A percentile compares a stretch with the other conserved stretches of the same genome.
Evolutionary conservation across 2,329 filamentous ascomycete genomes (phyloP).

Genomic region (Epicoccum nigrum): DNA sequence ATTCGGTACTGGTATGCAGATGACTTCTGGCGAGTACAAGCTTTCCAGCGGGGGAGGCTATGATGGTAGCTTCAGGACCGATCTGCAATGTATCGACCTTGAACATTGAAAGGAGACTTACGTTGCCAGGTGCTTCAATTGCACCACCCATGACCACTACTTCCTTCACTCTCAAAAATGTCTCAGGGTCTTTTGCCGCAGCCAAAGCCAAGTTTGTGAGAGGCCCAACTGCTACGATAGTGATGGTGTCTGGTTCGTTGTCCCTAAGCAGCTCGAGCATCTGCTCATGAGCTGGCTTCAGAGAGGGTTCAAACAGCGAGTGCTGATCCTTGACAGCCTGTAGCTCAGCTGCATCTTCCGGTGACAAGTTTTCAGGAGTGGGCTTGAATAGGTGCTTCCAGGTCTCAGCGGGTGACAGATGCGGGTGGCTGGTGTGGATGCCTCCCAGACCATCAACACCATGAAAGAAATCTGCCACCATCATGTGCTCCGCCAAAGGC

Average conservation of each 20-base stretch:
- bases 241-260: constrained; percentile 82
- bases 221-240: constrained; percentile 88
- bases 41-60: constrained; percentile 31
- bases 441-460: constrained; percentile 57
- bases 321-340: constrained; percentile 48
- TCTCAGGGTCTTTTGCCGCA: constrained; percentile 84
- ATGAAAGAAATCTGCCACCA: constrained; percentile 76
- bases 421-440: constrained; percentile 56
- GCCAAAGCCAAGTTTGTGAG: constrained; percentile 93
- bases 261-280: constrained; percentile 86
- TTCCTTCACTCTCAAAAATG: constrained; percentile 87
- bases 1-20: constrained; percentile 36
- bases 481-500: constrained; percentile 79
- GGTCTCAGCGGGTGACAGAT: constrained; percentile 54
- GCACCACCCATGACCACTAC: constrained; percentile 95
- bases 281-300: constrained; percentile 76
- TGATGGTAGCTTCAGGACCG: constrained; percentile 16
- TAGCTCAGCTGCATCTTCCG: constrained; percentile 43
- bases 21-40: constrained; percentile 25
- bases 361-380: constrained; percentile 37
- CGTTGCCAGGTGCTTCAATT: constrained; percentile 78
- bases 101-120: constrained; percentile 33
- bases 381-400: constrained; percentile 55
- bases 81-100: constrained; percentile 2
- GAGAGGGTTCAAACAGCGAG: constrained; percentile 75